Percentiles rank a stretch among this genome's conserved stretches.
Conservation (phyloP, 371 early-diverging fungal genomes). For the Apophysomyces trapeziformis region DNA sequence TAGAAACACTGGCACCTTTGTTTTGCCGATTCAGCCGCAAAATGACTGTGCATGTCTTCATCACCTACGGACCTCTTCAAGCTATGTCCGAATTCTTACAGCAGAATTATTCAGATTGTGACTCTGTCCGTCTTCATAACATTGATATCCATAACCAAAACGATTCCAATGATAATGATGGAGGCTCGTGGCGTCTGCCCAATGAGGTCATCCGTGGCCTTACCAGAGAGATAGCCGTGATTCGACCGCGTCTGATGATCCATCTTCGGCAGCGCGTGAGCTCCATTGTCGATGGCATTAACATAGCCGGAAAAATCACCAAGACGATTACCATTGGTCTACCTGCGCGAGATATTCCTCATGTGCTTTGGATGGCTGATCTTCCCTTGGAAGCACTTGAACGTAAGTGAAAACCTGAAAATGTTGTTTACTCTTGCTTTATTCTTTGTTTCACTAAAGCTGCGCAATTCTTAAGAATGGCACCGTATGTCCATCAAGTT, state of each 20-base stretch:
- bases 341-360: conserved; percentile 49
- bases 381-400: conserved; percentile 52
- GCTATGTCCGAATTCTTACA: background rate
- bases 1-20: conserved; percentile 21
- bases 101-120: conserved; percentile 6
- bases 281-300: conserved; percentile 13
- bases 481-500: conserved; percentile 55
- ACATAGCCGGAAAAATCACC: conserved; percentile 23
- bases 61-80: background rate
- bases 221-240: conserved; percentile 18
- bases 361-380: conserved; percentile 56
- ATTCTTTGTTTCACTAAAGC: no score
- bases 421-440: background rate
- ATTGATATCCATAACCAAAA: conserved; percentile 16
- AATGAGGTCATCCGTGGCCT: conserved; percentile 21
- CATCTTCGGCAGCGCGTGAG: conserved; percentile 20
- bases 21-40: conserved; percentile 31
- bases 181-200: background rate
- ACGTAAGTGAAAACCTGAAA: conserved; percentile 39
- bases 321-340: conserved; percentile 45
- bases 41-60: conserved; percentile 30
- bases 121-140: conserved; percentile 24
- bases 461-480: conserved; percentile 50
- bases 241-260: conserved; percentile 34
- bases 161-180: background rate